Evolutionary conservation across 2,329 filamentous ascomycete species (phyloP).

Genomic region (Talaromyces piceae): DNA sequence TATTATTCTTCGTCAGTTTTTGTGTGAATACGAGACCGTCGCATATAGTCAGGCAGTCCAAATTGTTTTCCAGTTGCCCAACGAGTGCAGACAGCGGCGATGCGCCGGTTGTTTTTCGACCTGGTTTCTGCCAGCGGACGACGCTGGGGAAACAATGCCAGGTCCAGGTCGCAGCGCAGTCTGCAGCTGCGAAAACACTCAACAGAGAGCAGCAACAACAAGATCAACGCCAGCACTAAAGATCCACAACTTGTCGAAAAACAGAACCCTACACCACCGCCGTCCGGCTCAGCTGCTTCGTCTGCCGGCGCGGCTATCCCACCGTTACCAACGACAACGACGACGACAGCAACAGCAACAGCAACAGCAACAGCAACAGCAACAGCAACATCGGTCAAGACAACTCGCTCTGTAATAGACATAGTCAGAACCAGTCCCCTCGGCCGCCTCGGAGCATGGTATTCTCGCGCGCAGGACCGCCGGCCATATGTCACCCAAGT

Average conservation of each 20-base stretch:
- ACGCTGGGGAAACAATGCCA: slow-evolving; percentile 10
- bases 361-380: slow-evolving; percentile 1
- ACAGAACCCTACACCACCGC: background rate
- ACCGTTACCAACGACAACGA: slow-evolving; percentile 13
- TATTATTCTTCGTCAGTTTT: too few species aligned
- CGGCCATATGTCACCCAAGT: slow-evolving; percentile 76
- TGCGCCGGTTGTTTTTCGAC: slow-evolving; percentile 4
- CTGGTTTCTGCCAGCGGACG: background rate
- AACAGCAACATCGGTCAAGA: background rate
- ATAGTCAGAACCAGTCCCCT: slow-evolving; percentile 14
- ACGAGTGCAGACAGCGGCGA: background rate
- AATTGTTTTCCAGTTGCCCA: background rate
- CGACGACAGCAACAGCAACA: background rate
- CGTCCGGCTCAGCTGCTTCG: slow-evolving; percentile 12
- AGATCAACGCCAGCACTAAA: background rate
- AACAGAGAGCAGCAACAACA: background rate
- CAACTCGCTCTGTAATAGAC: slow-evolving; percentile 22
- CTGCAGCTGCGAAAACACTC: slow-evolving; percentile 7
- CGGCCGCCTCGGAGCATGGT: slow-evolving; percentile 39
- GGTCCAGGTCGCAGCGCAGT: background rate
- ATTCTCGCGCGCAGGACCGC: slow-evolving; percentile 62
- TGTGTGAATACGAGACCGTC: too few species aligned
- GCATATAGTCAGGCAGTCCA: too few species aligned
- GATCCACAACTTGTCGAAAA: background rate
- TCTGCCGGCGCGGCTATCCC: slow-evolving; percentile 19